Evolutionary conservation across 2,329 filamentous ascomycete genomes (phyloP).

Genomic region (Ilyonectria robusta): DNA sequence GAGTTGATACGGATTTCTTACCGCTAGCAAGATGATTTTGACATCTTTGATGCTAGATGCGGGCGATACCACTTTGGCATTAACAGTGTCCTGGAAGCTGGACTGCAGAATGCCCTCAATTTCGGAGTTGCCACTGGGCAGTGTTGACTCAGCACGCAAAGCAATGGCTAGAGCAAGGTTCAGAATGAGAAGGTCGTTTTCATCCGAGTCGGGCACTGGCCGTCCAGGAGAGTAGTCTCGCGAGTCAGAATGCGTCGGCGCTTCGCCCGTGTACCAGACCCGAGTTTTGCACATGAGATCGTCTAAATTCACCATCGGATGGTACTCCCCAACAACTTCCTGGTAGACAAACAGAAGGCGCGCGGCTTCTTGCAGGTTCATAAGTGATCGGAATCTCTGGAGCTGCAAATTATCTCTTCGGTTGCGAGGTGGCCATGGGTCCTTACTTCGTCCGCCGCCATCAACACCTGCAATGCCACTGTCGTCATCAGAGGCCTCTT

Average conservation of each 20-base stretch:
- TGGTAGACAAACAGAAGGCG: conserved; percentile 4
- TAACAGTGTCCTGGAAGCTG: conserved; percentile 13
- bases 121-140: neutral
- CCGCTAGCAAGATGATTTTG: neutral
- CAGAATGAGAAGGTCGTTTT: conserved; percentile 9
- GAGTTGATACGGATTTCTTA: neutral
- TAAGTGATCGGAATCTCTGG: neutral
- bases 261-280: neutral
- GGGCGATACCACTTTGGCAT: neutral
- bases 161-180: conserved; percentile 10
- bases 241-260: neutral
- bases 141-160: conserved; percentile 2
- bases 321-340: conserved; percentile 10
- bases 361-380: neutral
- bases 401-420: neutral
- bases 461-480: neutral
- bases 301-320: neutral
- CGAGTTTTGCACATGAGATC: conserved; percentile 1
- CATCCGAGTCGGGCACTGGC: neutral
- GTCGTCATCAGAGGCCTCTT: neutral
- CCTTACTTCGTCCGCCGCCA: neutral
- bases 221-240: neutral
- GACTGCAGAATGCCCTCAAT: conserved; percentile 2
- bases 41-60: conserved; percentile 10
- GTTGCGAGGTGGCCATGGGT: neutral